Conservation (phyloP, 108 stramenopile genomes). For the Licmophora abbreviata region DNA sequence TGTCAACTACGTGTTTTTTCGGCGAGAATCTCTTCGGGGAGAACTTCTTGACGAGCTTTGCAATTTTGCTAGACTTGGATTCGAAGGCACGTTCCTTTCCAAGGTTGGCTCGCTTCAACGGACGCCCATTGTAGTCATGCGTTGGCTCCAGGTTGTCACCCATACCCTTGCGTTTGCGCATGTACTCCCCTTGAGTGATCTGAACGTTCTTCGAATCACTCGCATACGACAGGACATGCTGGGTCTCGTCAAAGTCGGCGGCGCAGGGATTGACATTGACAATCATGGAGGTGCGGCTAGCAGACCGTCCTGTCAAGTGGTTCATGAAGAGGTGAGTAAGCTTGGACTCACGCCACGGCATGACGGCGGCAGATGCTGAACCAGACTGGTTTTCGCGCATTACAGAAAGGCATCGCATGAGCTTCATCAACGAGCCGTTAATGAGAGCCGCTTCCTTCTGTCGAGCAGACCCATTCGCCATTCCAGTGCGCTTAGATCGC, state of each 20-base stretch:
- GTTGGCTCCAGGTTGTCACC: slow-evolving; percentile 16
- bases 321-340: slow-evolving; percentile 95
- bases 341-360: slow-evolving; percentile 96
- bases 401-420: slow-evolving; percentile 91
- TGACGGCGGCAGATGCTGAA: slow-evolving; percentile 21
- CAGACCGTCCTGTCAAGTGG: slow-evolving; percentile 70
- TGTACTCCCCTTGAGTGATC: slow-evolving; percentile 45
- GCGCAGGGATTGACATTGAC: slow-evolving; percentile 86
- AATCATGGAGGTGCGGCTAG: slow-evolving; percentile 80
- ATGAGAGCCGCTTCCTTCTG: slow-evolving; percentile 94
- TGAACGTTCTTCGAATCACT: slow-evolving; percentile 65
- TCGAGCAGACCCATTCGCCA: slow-evolving; percentile 47
- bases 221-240: slow-evolving; percentile 85
- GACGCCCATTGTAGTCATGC: neutral
- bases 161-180: slow-evolving; percentile 35
- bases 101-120: neutral
- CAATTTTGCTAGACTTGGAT: slow-evolving; percentile 4
- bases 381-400: slow-evolving; percentile 60
- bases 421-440: slow-evolving; percentile 94
- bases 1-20: slow-evolving; percentile 17
- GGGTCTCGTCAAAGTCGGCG: slow-evolving; percentile 90
- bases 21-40: slow-evolving; percentile 21
- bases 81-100: neutral
- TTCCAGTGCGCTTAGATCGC: slow-evolving; percentile 74
- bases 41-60: slow-evolving; percentile 14